phyloP scores from a whole-genome alignment of 1,284 basidiomycete species.

The Inonotus obliquus region DNA sequence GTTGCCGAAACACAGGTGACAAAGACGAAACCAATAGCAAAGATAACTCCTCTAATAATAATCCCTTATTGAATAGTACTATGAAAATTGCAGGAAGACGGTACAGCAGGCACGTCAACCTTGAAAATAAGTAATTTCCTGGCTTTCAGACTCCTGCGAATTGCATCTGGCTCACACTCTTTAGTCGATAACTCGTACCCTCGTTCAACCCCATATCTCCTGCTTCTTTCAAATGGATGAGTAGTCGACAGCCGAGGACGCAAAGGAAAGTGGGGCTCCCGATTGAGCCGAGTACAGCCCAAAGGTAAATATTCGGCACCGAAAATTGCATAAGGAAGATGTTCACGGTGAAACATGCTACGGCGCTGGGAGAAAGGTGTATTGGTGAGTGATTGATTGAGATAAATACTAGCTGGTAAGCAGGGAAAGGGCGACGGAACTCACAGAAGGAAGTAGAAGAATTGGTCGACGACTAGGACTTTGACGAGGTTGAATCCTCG shows the following conservation, averaged over 20 bases:
- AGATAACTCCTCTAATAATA: too few species aligned
- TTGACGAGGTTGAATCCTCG: not conserved
- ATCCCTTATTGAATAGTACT: too few species aligned
- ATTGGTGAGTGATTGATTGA: not conserved
- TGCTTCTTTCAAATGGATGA: constrained; percentile 5
- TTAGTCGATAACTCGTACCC: constrained; percentile 1
- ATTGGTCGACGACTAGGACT: not conserved
- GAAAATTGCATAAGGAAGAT: not conserved
- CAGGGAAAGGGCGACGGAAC: not conserved
- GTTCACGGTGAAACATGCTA: not conserved
- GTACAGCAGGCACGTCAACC: too few species aligned
- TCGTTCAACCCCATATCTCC: not conserved
- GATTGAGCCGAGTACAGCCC: not conserved
- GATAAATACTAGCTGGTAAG: not conserved
- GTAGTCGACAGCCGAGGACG: constrained; percentile 1
- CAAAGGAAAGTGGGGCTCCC: constrained; percentile 7
- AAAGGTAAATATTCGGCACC: not conserved
- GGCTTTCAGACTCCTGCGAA: not conserved
- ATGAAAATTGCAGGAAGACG: too few species aligned
- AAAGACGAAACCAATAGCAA: too few species aligned
- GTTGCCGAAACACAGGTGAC: too few species aligned
- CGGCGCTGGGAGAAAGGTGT: not conserved
- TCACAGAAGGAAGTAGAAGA: constrained; percentile 1
- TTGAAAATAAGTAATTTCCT: too few species aligned
- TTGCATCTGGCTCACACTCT: not conserved